Evolutionary conservation across 495 filamentous ascomycete species (phyloP), one percentile per base, ranked within the genome.

Genomic region (Aspergillus conjunctus): DNA sequence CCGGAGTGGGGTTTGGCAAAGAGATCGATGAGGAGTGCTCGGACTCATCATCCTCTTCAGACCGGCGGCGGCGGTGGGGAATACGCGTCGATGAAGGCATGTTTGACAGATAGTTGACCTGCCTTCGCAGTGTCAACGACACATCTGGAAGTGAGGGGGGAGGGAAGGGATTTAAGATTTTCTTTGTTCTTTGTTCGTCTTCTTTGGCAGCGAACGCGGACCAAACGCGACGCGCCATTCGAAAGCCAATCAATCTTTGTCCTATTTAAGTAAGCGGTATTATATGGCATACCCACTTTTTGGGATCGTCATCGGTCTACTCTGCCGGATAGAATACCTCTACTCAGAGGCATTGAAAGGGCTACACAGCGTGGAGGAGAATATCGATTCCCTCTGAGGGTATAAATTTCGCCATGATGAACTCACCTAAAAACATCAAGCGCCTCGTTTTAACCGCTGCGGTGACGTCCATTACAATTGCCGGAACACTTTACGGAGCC

Each of bases 401-500:
- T 48, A 48, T 11, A 4, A 48, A 30, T 51, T 8, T 32, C 4
- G 4, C 8, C 21, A 21, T 32, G 21, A 73, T 71, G 66, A 61
- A 64, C 5, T 65, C 66, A 14, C 68, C 70, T 54, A 65, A 66
- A 22, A 77, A 75, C 51, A 37, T 71, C 0, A 67, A 68, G 45
- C 71, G 68, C 15, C 41, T 83, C n/a, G 68, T 84, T 4, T 65
- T 81, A 51, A 77, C 83, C 3, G 73, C 68, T 12, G 73, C 81
- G 6, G 76, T 82, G 8, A 72, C 75, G 11, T 73, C 77, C 7
- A 74, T 83, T n/a, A 82, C 81, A 7, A 79, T 78, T 22, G 74
- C 74, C 1, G 82, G 83, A 17, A 76, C 79, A 15, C 76, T 80
- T 43, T 85, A 84, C 60, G 83, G 83, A 12, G 83, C 83, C 32